Evolutionary conservation across 2,329 filamentous ascomycete species (phyloP).

Genomic region (Trichoderma harzianum): DNA sequence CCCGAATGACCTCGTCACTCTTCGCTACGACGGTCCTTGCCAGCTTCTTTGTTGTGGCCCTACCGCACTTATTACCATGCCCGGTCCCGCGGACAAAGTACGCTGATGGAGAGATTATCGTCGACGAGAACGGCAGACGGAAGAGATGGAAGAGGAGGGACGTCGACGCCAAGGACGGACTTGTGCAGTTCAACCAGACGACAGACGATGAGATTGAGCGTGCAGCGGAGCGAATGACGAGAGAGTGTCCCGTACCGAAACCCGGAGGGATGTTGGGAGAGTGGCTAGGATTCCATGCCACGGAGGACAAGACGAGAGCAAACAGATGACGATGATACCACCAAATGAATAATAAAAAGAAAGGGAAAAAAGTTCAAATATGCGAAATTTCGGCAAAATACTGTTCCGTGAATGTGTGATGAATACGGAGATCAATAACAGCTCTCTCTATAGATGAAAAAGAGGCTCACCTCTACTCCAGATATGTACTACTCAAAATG

Average conservation of each 20-base stretch:
- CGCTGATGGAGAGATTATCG: conserved; percentile 62
- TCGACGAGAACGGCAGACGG: conserved; percentile 45
- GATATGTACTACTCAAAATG: neutral
- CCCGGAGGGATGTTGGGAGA: conserved; percentile 74
- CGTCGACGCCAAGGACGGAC: conserved; percentile 42
- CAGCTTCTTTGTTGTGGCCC: conserved; percentile 86
- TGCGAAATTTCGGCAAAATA: neutral
- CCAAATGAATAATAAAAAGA: neutral
- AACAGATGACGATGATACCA: conserved; percentile 26
- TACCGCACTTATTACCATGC: conserved; percentile 89
- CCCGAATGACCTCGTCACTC: conserved; percentile 86
- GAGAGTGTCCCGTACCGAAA: conserved; percentile 92
- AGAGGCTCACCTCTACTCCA: neutral
- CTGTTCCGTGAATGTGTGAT: neutral
- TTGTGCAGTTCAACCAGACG: conserved; percentile 46
- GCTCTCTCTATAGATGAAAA: neutral
- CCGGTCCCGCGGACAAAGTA: conserved; percentile 74
- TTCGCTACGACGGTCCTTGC: conserved; percentile 90
- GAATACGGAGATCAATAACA: neutral
- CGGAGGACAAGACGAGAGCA: conserved; percentile 22
- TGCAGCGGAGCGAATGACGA: conserved; percentile 44
- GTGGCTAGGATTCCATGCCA: conserved; percentile 63
- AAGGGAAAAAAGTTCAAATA: neutral
- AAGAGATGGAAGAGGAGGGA: conserved; percentile 43
- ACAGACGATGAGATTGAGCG: conserved; percentile 35